Percentiles rank a stretch among this genome's conserved stretches.
These are phyloP conservation scores for Schoenoplectus triqueter DNA, from an alignment of 202 grass and related monocot genomes.

Conservation along the genomic window DNA sequence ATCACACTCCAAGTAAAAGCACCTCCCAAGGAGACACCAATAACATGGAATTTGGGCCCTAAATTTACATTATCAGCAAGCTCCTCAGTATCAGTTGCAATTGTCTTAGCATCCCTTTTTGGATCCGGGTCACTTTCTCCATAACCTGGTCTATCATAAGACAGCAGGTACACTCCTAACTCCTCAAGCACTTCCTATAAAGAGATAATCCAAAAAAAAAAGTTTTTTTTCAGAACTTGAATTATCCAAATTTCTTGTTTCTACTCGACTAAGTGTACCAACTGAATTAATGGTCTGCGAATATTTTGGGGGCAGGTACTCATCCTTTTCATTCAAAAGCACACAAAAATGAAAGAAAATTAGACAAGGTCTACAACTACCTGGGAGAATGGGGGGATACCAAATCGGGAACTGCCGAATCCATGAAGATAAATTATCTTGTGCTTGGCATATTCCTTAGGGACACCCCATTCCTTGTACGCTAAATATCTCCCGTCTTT, in stretches of 20 bases:
- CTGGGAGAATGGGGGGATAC: slow-evolving; percentile 37
- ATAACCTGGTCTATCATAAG: slow-evolving; percentile 59
- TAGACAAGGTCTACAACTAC: slow-evolving; percentile 25
- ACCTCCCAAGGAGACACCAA: slow-evolving; percentile 50
- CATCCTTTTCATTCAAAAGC: neutral
- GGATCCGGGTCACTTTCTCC: slow-evolving; percentile 62
- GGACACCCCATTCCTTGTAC: slow-evolving; percentile 51
- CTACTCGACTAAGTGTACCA: neutral
- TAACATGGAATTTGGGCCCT: slow-evolving; percentile 48
- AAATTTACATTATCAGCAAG: slow-evolving; percentile 54
- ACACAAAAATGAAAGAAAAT: slow-evolving; percentile 7
- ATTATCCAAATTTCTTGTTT: slow-evolving; percentile 3
- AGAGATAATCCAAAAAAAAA: neutral
- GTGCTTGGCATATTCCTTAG: slow-evolving; percentile 41
- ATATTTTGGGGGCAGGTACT: neutral
- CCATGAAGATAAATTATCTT: slow-evolving; percentile 55
- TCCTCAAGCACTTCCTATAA: slow-evolving; percentile 47
- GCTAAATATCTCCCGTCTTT: slow-evolving; percentile 56
- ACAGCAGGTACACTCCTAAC: slow-evolving; percentile 42
- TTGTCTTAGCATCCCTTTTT: slow-evolving; percentile 35
- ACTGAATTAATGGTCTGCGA: neutral
- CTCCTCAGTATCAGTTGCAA: slow-evolving; percentile 47
- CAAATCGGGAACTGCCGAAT: slow-evolving; percentile 46
- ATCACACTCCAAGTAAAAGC: slow-evolving; percentile 48
- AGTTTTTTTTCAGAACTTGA: neutral